Evolutionary conservation across 352 stramenopile genomes (phyloP), one percentile per base, ranked within the genome.

Genomic region (Globisporangium polare): DNA sequence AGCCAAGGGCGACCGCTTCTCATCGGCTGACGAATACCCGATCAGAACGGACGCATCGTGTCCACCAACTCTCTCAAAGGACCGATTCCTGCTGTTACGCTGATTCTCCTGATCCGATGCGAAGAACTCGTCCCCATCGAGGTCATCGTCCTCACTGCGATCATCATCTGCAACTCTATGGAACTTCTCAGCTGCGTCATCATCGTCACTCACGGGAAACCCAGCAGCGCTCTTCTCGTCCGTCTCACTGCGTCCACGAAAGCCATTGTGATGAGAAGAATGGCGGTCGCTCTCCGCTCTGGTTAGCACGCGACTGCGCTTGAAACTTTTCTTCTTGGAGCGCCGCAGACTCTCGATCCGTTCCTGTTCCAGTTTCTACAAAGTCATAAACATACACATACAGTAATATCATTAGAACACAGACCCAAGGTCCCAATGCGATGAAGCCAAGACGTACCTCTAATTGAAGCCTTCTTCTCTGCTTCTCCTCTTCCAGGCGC

Each of bases 381-480:
- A 3, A 15, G 22, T n/a, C n/a, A n/a, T 1, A n/a, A 39, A 22
- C 27, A 10, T 3, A 53, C 6, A 22, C 29, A 43, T 3, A 43
- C 18, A 33, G 8, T 45, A n/a, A n/a, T n/a, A n/a, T n/a, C n/a
- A n/a, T n/a, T n/a, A n/a, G n/a, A n/a, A n/a, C n/a, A n/a, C n/a
- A n/a, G n/a, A n/a, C n/a, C n/a, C 29, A 33, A 33, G 29, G 8
- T 33, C 29, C 29, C 29, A 33, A 33, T 33, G 29, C 29, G 4
- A 33, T 33, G 29, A 33, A 53, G 35, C 27, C 27, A 15, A 39
- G n/a, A n/a, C 31, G 18, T 61, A 86, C 81, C 75, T 88, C 65
- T 9, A 86, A 67, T 56, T 88, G 68, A n/a, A 83, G 66, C 6
- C 75, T 56, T 17, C 68, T 67, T 31, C 75, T 71, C 46, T 74